Conservation (phyloP, 2,329 filamentous ascomycete genomes). For the Onygenales sp. region DNA sequence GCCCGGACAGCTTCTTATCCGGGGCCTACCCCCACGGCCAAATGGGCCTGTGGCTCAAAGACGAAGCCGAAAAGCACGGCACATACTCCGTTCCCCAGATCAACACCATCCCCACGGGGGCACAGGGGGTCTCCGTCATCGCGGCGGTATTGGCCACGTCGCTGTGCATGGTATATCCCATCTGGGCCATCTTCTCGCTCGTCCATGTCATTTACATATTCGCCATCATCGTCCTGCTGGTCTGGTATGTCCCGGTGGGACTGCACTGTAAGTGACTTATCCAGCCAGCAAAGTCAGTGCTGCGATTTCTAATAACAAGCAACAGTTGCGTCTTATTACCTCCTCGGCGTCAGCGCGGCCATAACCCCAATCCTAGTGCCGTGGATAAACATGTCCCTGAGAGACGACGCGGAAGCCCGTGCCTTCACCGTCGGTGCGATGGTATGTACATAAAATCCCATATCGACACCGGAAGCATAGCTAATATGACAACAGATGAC, state of each 20-base stretch:
- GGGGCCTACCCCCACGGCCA: constrained; percentile 16
- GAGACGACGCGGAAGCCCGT: constrained; percentile 19
- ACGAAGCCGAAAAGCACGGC: constrained; percentile 8
- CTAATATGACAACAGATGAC: constrained; percentile 32
- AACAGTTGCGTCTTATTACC: constrained; percentile 12
- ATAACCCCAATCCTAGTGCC: constrained; percentile 20
- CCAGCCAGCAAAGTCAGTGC: neutral
- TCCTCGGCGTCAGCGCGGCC: constrained; percentile 17
- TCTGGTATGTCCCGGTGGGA: constrained; percentile 19
- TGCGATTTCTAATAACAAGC: neutral
- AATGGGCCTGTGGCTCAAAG: constrained; percentile 21
- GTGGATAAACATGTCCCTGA: constrained; percentile 20
- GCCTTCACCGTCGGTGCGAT: constrained; percentile 26
- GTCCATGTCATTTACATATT: constrained; percentile 23
- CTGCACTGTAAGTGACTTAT: constrained; percentile 11
- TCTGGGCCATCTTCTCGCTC: constrained; percentile 22
- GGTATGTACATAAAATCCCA: constrained; percentile 8
- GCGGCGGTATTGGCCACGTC: constrained; percentile 18
- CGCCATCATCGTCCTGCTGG: constrained; percentile 15
- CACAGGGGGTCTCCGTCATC: constrained; percentile 20
- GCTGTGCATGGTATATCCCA: constrained; percentile 25
- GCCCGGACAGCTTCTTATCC: neutral
- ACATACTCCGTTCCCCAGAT: constrained; percentile 19
- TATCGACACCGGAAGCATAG: neutral
- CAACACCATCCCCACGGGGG: constrained; percentile 20